These are phyloP conservation scores for Ophiostoma himal-ulmi DNA, from an alignment of 2,329 filamentous ascomycete species.

Conservation along the genomic window DNA sequence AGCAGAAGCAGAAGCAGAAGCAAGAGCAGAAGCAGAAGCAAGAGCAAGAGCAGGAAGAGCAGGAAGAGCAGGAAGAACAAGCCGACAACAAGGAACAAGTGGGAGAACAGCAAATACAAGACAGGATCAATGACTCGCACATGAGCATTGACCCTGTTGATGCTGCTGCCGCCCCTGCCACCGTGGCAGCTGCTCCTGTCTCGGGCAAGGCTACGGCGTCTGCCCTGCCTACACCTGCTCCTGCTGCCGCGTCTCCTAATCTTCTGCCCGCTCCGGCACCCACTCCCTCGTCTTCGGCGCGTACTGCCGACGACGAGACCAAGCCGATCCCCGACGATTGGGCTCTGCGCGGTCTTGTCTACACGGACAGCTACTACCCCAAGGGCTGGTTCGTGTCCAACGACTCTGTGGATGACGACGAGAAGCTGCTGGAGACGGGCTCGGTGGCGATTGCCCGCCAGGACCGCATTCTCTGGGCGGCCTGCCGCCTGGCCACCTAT, in stretches of 20 bases:
- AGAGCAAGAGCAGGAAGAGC: neutral
- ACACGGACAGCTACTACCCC: conserved; percentile 54
- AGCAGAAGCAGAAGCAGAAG: neutral
- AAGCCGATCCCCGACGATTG: conserved; percentile 65
- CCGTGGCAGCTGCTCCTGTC: neutral
- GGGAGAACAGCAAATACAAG: neutral
- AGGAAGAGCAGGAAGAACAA: too few relatives aligned
- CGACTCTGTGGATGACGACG: conserved; percentile 59
- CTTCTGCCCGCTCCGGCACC: neutral
- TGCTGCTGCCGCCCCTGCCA: neutral
- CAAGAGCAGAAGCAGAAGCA: neutral
- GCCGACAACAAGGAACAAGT: too few relatives aligned
- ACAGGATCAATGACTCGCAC: neutral
- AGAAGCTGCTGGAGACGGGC: conserved; percentile 56
- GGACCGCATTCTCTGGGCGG: conserved; percentile 56
- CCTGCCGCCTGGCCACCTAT: conserved; percentile 40
- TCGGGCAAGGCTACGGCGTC: neutral
- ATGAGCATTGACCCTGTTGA: neutral
- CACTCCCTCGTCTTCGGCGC: neutral
- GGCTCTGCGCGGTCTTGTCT: conserved; percentile 57
- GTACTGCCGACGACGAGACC: conserved; percentile 43
- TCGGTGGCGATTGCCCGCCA: conserved; percentile 54
- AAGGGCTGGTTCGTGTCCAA: conserved; percentile 50
- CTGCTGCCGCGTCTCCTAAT: neutral
- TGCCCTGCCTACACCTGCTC: neutral